A percentile compares a stretch with the other conserved stretches of the same genome.
Evolutionary conservation across 169 alveolate species (phyloP).

Genomic region (Eimeria maxima): DNA sequence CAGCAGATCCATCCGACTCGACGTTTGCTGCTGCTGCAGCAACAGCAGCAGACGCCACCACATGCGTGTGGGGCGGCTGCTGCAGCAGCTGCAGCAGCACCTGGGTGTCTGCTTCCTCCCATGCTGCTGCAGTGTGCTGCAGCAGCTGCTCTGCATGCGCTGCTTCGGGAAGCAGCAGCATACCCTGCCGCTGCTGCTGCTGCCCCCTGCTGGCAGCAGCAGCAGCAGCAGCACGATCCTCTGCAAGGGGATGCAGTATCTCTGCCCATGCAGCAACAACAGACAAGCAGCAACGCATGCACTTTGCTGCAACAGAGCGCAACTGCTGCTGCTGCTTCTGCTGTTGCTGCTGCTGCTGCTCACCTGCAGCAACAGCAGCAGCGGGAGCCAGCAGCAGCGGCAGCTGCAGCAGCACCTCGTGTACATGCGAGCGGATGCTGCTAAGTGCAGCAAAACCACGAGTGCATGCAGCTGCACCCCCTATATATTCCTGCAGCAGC

Average conservation of each 20-base stretch:
- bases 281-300: slow-evolving; percentile 53
- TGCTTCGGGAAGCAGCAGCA: slow-evolving; percentile 14
- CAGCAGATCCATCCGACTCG: not conserved
- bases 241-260: slow-evolving; percentile 8
- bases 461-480: slow-evolving; percentile 47
- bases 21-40: not conserved
- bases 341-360: slow-evolving; percentile 52
- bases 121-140: slow-evolving; percentile 58
- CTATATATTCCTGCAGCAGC: slow-evolving; percentile 30
- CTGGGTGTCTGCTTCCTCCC: slow-evolving; percentile 33
- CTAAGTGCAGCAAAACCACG: slow-evolving; percentile 48
- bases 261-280: slow-evolving; percentile 28
- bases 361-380: slow-evolving; percentile 31
- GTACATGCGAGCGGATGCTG: slow-evolving; percentile 46
- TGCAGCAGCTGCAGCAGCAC: slow-evolving; percentile 43
- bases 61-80: slow-evolving; percentile 38
- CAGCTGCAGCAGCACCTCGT: slow-evolving; percentile 1
- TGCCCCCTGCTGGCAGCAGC: slow-evolving; percentile 12
- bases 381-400: not conserved
- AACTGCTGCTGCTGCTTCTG: no score
- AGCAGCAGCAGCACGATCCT: not conserved
- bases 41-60: not conserved
- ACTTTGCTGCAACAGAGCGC: slow-evolving; percentile 38
- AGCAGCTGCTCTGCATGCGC: slow-evolving; percentile 60
- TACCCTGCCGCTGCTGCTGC: slow-evolving; percentile 28